Base-by-base conservation (phyloP, 495 filamentous ascomycete species). In the Oidiodendron maius region DNA sequence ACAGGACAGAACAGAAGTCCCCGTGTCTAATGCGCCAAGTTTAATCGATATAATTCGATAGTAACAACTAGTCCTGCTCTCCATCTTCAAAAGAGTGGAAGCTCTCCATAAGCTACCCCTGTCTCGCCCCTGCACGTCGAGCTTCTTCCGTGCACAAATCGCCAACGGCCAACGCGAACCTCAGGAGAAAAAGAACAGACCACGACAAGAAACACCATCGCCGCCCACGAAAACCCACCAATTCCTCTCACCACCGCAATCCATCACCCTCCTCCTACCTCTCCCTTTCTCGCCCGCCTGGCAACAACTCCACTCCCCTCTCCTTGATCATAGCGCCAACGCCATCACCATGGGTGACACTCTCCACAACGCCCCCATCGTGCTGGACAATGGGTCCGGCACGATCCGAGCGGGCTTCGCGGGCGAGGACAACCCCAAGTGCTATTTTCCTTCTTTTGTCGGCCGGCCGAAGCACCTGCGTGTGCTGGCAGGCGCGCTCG, bases 371-470 rank as follows among this genome's bases (percentile, higher is more conserved):
- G 91, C 89, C 54, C 90, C 93, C 42, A 94, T 99, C 60, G 94
- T 99, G 58, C 86, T 99, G 57, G 94, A 97, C 81, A 99, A 97
- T 73, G 94, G 93, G 65, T 95, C 88, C 50, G 93, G 94, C 35
- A 99, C 93, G 1, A 97, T 99, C 59, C 81, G 95, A 61, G 93
- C 93, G 40, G 93, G 93, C 11, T 99, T 97, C 59, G 93, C 94
- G 16, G 93, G 94, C 44, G 89, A 96, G 57, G 94, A 97, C 56
- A 72, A 90, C 26, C 93, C 93, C 1, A 96, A 95, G 72, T 94
- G 87, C 71, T 89, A 85, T 68, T 97, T 99, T 61, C 91, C 93
- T n/a, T 96, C 93, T 6, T 97, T 91, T 59, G 94, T 99, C 38
- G 93, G 93, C 46, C 81, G 93, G 58, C 94, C 94, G 44, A 99